Conservation (phyloP, 2,329 filamentous ascomycete genomes). For the Venturiaceae sp. region DNA sequence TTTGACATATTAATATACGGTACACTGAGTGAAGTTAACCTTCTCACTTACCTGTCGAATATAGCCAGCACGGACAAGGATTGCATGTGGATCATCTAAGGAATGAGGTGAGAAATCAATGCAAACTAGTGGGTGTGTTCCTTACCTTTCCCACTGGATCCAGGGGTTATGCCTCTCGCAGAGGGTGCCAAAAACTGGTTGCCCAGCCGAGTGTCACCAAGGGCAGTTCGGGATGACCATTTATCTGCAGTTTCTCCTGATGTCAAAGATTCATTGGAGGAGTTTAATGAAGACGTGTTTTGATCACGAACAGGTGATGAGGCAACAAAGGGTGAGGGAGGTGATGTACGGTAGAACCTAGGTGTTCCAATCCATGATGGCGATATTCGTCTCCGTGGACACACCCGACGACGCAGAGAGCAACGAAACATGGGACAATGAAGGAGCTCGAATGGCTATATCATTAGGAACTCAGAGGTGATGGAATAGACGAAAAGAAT, state of each 20-base stretch:
- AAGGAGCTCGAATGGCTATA: background rate
- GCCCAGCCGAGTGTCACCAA: background rate
- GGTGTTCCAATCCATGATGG: background rate
- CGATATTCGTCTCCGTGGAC: background rate
- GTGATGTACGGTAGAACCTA: background rate
- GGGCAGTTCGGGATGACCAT: too few species aligned
- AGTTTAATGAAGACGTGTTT: too few species aligned
- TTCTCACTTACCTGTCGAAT: conserved; percentile 48
- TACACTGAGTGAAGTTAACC: too few species aligned
- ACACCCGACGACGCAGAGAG: background rate
- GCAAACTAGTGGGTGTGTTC: background rate
- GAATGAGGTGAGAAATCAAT: background rate
- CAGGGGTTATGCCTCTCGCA: background rate
- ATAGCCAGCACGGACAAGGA: conserved; percentile 59
- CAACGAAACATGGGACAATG: background rate
- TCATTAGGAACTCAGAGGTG: background rate
- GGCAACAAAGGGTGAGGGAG: background rate
- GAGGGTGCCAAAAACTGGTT: background rate
- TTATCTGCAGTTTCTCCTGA: too few species aligned
- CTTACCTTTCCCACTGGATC: background rate
- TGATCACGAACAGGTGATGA: background rate
- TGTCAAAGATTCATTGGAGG: too few species aligned
- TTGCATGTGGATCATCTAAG: conserved; percentile 50
- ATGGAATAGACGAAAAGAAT: too few species aligned
- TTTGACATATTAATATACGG: too few species aligned